Conservation (phyloP, 2,329 filamentous ascomycete genomes). For the Fusarium sp. region DNA sequence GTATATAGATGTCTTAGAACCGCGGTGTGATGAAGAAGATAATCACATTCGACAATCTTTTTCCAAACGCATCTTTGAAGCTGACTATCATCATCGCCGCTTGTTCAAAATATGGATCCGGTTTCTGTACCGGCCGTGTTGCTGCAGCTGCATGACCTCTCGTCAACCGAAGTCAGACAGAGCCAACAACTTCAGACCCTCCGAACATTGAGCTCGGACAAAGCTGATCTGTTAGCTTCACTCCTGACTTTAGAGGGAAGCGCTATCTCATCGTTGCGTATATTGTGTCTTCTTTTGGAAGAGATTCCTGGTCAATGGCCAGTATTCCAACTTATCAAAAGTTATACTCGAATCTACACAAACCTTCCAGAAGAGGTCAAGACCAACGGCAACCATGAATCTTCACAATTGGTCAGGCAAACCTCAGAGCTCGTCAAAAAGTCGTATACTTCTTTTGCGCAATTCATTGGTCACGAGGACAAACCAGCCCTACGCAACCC, state of each 20-base stretch:
- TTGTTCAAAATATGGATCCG: neutral
- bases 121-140: neutral
- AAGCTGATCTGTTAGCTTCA: neutral
- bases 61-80: neutral
- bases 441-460: neutral
- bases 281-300: neutral
- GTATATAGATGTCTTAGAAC: neutral
- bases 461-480: neutral
- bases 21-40: neutral
- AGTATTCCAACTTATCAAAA: constrained; percentile 4
- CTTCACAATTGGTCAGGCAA: neutral
- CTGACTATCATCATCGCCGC: too few species aligned
- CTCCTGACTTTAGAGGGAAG: neutral
- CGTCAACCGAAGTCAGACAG: neutral
- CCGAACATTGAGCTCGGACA: neutral
- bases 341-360: neutral
- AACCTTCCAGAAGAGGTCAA: neutral
- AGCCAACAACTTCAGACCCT: neutral
- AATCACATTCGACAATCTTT: neutral
- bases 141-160: neutral
- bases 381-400: neutral
- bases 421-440: neutral
- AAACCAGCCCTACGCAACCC: constrained; percentile 3
- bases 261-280: neutral
- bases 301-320: neutral